Percentiles rank a stretch among this genome's conserved stretches.
Evolutionary conservation across 257 asterid species (phyloP).

Genomic region (Anisodus tanguticus): DNA sequence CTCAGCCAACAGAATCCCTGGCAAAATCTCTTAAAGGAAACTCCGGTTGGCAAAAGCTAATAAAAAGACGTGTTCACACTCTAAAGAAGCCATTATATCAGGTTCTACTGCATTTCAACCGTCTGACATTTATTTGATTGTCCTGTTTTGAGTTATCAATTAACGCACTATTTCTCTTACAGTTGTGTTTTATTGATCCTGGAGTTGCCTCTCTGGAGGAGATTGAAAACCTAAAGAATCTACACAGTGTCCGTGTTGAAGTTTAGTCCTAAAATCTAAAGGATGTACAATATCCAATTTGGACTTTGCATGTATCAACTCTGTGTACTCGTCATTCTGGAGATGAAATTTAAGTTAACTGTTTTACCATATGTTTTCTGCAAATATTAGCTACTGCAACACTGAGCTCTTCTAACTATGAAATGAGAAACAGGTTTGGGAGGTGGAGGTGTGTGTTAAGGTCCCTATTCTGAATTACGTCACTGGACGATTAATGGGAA

Average conservation of each 20-base stretch:
- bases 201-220: slow-evolving; percentile 78
- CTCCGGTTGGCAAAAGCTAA: slow-evolving; percentile 76
- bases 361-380: slow-evolving; percentile 20
- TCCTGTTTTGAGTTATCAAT: not conserved
- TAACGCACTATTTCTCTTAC: slow-evolving; percentile 33
- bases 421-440: not conserved
- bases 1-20: slow-evolving; percentile 63
- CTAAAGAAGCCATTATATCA: slow-evolving; percentile 74
- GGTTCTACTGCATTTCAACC: slow-evolving; percentile 47
- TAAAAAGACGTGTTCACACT: slow-evolving; percentile 87
- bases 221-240: slow-evolving; percentile 68
- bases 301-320: not conserved
- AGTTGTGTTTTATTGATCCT: slow-evolving; percentile 80
- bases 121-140: not conserved
- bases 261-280: slow-evolving; percentile 42
- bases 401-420: slow-evolving; percentile 16
- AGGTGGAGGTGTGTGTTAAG: slow-evolving; percentile 12
- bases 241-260: slow-evolving; percentile 58
- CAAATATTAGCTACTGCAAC: slow-evolving; percentile 7
- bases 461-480: not conserved
- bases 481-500: not conserved
- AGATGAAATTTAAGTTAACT: not conserved
- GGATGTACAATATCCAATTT: slow-evolving; percentile 21
- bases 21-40: slow-evolving; percentile 46
- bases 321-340: not conserved